Base-by-base conservation (phyloP, 164 flowering plant species). In the Warburgia ugandensis region DNA sequence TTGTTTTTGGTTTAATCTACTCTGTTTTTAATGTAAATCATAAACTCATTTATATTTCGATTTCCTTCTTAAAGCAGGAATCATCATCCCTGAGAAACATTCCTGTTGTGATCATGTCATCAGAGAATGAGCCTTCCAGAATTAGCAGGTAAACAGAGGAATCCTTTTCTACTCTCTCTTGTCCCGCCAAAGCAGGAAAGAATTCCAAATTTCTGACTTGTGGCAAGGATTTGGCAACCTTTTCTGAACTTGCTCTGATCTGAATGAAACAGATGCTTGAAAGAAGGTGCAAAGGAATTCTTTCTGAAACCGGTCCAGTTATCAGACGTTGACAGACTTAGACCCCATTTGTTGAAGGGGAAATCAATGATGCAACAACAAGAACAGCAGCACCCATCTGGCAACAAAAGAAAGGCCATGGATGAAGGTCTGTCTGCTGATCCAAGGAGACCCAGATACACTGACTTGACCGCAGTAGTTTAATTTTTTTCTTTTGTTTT, bases 21-120 rank as follows among this genome's bases (percentile, higher is more conserved):
- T 20, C 16, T 12, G 2, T 33, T 33, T 29, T 6, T 29, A 3
- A 12, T 38, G 9, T 44, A 30, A 29, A 29, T 29, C 14, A 6
- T 17, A 29, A 29, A 14, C 22, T 23, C 20, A 20, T 22, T 16
- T 10, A 2, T 5, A 23, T 27, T 37, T 20, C 21, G 4, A 37
- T 46, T 35, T 20, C 13, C 2, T 40, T 32, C 36, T 41, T 8
- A 4, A 13, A 19, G 25, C 81, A 89, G 95, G 90, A 80, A 69
- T 83, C 97, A 16, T 69, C 90, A 38, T 68, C 75, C 41, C 52
- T 86, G 31, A 84, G 69, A 65, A 72, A 86, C 67, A 86, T 90
- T 45, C 97, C 97, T n/a, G 95, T 90, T 6, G 97, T 90, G 22
- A 80, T 90, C 47, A 90, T 90, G 97, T 90, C 97, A 31, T 90